Evolutionary conservation across 495 filamentous ascomycete genomes (phyloP).

Genomic region (Aspergillus incahuasiensis): DNA sequence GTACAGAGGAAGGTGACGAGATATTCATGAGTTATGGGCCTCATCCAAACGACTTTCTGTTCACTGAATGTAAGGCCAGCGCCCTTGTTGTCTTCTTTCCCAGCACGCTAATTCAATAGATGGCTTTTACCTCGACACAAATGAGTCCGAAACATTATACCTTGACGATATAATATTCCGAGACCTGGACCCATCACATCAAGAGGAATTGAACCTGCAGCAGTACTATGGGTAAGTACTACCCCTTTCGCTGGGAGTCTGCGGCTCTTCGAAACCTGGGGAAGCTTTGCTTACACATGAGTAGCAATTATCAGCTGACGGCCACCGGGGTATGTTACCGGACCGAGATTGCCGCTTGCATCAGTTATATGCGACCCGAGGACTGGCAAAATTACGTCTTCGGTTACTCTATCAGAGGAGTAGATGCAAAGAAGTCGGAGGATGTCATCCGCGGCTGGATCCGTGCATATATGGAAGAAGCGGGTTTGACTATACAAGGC

Average conservation of each 20-base stretch:
- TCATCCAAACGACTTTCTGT: slow-evolving; percentile 75
- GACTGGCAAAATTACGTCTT: slow-evolving; percentile 45
- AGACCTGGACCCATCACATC: slow-evolving; percentile 41
- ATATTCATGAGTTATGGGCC: slow-evolving; percentile 74
- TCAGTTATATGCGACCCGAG: slow-evolving; percentile 41
- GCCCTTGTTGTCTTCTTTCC: background rate
- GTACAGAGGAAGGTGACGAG: slow-evolving; percentile 58
- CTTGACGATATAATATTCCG: slow-evolving; percentile 65
- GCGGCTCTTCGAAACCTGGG: background rate
- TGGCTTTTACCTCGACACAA: slow-evolving; percentile 68
- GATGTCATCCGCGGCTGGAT: slow-evolving; percentile 39
- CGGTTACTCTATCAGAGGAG: slow-evolving; percentile 32
- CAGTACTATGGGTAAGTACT: slow-evolving; percentile 57
- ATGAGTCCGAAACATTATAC: slow-evolving; percentile 61
- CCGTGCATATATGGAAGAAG: slow-evolving; percentile 31
- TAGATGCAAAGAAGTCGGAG: slow-evolving; percentile 30
- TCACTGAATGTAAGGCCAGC: slow-evolving; percentile 61
- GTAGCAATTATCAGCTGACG: slow-evolving; percentile 60
- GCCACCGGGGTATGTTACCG: slow-evolving; percentile 60
- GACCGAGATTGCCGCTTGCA: slow-evolving; percentile 64
- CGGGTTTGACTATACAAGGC: slow-evolving; percentile 30
- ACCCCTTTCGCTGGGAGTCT: background rate
- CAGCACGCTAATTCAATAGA: slow-evolving; percentile 34
- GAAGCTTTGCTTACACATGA: slow-evolving; percentile 9
- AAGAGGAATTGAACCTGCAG: slow-evolving; percentile 47